phyloP scores from a whole-genome alignment of 2,329 filamentous ascomycete genomes.

The Stagonosporopsis vannaccii region DNA sequence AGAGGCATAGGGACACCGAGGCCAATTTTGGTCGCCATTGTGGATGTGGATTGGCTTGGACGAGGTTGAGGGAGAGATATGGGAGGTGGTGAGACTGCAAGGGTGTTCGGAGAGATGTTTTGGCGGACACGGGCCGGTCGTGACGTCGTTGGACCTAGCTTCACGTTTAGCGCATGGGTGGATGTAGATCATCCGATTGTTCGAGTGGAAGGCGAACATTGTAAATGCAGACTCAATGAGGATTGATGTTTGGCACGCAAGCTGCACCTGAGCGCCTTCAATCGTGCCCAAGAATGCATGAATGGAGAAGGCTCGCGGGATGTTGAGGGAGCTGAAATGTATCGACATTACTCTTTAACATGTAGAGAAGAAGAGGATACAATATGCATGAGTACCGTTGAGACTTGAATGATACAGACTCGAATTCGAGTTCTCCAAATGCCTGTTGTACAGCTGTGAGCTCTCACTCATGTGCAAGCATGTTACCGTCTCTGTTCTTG shows the following conservation, averaged over 20 bases:
- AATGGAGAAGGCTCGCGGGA: background rate
- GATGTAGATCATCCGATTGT: background rate
- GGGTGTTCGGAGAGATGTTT: background rate
- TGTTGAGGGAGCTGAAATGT: background rate
- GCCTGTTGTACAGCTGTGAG: background rate
- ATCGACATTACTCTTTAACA: background rate
- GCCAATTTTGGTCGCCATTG: slow-evolving; percentile 41
- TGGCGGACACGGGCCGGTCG: background rate
- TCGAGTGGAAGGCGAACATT: background rate
- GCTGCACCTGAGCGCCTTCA: background rate
- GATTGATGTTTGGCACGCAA: background rate
- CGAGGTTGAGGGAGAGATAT: background rate
- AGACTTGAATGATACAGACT: background rate
- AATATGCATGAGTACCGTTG: slow-evolving; percentile 4
- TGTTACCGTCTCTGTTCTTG: background rate
- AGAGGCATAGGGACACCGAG: slow-evolving; percentile 43
- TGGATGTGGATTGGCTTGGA: background rate
- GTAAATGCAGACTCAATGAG: background rate
- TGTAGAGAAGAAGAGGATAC: background rate
- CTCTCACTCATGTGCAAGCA: too few relatives aligned
- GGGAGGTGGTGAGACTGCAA: background rate
- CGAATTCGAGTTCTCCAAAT: background rate
- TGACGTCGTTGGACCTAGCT: slow-evolving; percentile 28
- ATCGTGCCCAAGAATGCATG: background rate
- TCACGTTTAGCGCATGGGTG: slow-evolving; percentile 10